These are phyloP conservation scores for Toxicodendron radicans DNA, from an alignment of 345 rosid species.

Conservation along the genomic window DNA sequence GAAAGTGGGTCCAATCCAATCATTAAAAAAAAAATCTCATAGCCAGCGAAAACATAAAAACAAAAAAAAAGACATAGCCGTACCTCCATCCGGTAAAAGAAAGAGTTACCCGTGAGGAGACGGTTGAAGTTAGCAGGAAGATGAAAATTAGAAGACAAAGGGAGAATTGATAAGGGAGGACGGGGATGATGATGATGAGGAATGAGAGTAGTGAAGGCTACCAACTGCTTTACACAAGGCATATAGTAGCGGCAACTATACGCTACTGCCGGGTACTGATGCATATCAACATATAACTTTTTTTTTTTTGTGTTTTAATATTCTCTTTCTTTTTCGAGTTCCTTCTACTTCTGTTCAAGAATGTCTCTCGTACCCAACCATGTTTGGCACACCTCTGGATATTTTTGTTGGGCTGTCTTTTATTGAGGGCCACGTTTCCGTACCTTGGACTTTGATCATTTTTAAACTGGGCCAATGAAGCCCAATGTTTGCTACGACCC, in stretches of 20 bases:
- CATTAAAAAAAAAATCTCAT: neutral
- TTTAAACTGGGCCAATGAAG: neutral
- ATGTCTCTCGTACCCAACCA: no score
- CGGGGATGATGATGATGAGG: conserved; percentile 24
- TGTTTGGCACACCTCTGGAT: no score
- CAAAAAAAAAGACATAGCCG: neutral
- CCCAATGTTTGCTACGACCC: neutral
- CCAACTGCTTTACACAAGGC: conserved; percentile 35
- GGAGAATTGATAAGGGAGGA: conserved; percentile 12
- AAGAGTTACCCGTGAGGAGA: conserved; percentile 42
- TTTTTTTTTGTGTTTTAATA: neutral
- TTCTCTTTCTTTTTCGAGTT: neutral
- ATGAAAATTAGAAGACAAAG: conserved; percentile 29
- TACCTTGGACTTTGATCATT: neutral
- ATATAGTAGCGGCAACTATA: conserved; percentile 42
- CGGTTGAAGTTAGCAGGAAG: conserved; percentile 18
- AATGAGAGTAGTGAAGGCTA: conserved; percentile 20
- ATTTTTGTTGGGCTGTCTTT: neutral
- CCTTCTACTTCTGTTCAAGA: no score
- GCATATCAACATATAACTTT: conserved; percentile 20
- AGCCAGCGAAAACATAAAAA: no score
- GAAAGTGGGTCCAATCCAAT: neutral
- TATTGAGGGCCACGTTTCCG: neutral
- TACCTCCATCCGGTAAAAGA: conserved; percentile 73
- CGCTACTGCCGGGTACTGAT: conserved; percentile 36